These are phyloP conservation scores for Tricholoma sp. DNA, from an alignment of 768 basidiomycete genomes.

Conservation along the genomic window DNA sequence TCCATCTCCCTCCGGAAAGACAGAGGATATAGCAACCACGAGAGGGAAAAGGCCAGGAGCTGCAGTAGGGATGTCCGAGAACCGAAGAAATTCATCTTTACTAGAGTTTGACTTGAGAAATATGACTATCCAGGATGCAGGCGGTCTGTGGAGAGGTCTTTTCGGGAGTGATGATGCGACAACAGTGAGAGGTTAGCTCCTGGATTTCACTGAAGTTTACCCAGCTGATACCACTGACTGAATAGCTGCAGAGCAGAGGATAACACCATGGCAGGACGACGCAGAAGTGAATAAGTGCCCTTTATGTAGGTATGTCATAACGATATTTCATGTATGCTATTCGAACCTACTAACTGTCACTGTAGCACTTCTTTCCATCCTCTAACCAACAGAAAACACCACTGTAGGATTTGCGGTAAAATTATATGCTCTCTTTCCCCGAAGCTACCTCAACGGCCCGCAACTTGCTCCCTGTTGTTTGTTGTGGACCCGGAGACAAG, in stretches of 20 bases:
- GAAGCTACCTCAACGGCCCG: constrained; percentile 62
- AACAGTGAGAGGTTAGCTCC: constrained; percentile 60
- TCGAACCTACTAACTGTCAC: neutral
- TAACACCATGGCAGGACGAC: constrained; percentile 95
- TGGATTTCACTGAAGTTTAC: too few species aligned
- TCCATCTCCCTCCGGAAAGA: constrained; percentile 22
- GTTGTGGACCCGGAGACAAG: constrained; percentile 78
- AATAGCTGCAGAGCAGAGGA: constrained; percentile 78
- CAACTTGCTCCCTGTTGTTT: constrained; percentile 75
- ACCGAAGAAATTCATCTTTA: constrained; percentile 58
- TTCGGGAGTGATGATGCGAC: constrained; percentile 43
- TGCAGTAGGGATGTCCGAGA: constrained; percentile 15
- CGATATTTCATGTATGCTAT: neutral
- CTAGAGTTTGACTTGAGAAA: constrained; percentile 69
- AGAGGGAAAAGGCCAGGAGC: constrained; percentile 12
- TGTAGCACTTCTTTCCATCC: constrained; percentile 73
- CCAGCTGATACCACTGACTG: constrained; percentile 2
- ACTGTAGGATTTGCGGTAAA: constrained; percentile 89
- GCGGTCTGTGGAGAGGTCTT: constrained; percentile 68
- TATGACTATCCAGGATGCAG: constrained; percentile 48
- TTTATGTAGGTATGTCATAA: constrained; percentile 65
- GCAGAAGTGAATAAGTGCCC: constrained; percentile 72
- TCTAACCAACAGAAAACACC: constrained; percentile 91
- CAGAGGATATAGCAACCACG: neutral
- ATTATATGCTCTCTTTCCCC: constrained; percentile 88